Base-by-base conservation (phyloP, 257 asterid genomes). In the Gardenia jasminoides region DNA sequence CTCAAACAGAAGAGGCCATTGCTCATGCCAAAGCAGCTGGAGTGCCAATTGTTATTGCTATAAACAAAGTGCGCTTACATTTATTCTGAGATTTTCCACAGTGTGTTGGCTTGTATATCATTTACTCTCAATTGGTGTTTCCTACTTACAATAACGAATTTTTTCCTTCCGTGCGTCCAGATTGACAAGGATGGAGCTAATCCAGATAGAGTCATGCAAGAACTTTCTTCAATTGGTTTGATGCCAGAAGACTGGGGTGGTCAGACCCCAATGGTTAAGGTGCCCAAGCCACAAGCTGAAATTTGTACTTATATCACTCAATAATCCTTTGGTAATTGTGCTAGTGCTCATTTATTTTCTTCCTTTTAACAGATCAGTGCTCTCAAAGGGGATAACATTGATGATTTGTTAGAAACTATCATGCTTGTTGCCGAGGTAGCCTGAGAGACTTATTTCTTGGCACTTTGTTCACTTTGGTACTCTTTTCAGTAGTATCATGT, bases 201-300 rank as follows among this genome's bases (percentile, higher is more conserved):
- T 82, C 94, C 98, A 2, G 98, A 94, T 48, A 87, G 91, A 85
- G 97, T 94, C 83, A 88, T 94, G 87, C 97, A 94, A 87, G 97
- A 92, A 47, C 97, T 94, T 84, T 92, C 97, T 46, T 85, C 92
- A 24, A 81, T 89, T 84, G 98, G 97, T 80, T 83, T 94, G 88
- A 94, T 94, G 97, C 97, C 98, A 16, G 98, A 94, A 90, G 97
- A 94, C 65, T 94, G 97, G 98, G 98, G 98, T 74, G 97, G 98
- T 84, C 97, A 94, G 8, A 77, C 66, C 78, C 97, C 98, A 66
- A 90, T 94, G 96, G 94, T 94, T 85, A 90, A 94, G 98, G 98
- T 94, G 80, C 54, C 74, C 72, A 83, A 86, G 56, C 73, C 36
- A 61, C 87, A 83, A 44, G 77, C 76, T 54, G 43, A 58, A 65